A percentile compares a stretch with the other conserved stretches of the same genome.
These are phyloP conservation scores for Citrus medica DNA, from an alignment of 345 rosid species.

Conservation along the genomic window DNA sequence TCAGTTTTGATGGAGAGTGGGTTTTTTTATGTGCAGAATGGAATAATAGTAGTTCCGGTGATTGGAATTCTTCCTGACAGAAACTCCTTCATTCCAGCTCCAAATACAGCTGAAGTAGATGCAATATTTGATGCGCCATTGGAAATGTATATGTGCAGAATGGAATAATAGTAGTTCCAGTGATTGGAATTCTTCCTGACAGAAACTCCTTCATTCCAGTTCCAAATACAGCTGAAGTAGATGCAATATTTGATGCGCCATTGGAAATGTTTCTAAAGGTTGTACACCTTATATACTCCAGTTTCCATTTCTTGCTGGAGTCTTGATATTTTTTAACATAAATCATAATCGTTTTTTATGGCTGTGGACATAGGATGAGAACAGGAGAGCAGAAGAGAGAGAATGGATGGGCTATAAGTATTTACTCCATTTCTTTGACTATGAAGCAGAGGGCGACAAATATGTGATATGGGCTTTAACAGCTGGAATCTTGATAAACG, in stretches of 20 bases:
- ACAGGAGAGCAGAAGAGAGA: slow-evolving; percentile 50
- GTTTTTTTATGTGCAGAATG: slow-evolving; percentile 29
- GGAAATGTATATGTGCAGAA: slow-evolving; percentile 72
- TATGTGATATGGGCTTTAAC: slow-evolving; percentile 68
- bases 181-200: slow-evolving; percentile 45
- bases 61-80: slow-evolving; percentile 43
- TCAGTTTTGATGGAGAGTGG: neutral
- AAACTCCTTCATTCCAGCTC: slow-evolving; percentile 44
- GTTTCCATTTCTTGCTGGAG: neutral
- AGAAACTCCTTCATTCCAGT: slow-evolving; percentile 44
- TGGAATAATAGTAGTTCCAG: slow-evolving; percentile 51
- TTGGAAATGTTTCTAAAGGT: slow-evolving; percentile 82
- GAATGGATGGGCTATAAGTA: slow-evolving; percentile 48
- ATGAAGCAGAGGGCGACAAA: slow-evolving; percentile 23
- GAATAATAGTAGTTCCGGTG: slow-evolving; percentile 55
- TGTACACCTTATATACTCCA: neutral
- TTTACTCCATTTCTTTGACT: slow-evolving; percentile 52
- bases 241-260: slow-evolving; percentile 64
- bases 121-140: slow-evolving; percentile 62
- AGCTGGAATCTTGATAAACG: slow-evolving; percentile 56
- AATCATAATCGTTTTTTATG: neutral
- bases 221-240: slow-evolving; percentile 50
- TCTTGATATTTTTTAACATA: neutral
- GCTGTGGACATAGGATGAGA: slow-evolving; percentile 38
- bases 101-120: slow-evolving; percentile 55